These are phyloP conservation scores for Ascochyta koolunga DNA, from an alignment of 2,329 filamentous ascomycete genomes.

Conservation along the genomic window DNA sequence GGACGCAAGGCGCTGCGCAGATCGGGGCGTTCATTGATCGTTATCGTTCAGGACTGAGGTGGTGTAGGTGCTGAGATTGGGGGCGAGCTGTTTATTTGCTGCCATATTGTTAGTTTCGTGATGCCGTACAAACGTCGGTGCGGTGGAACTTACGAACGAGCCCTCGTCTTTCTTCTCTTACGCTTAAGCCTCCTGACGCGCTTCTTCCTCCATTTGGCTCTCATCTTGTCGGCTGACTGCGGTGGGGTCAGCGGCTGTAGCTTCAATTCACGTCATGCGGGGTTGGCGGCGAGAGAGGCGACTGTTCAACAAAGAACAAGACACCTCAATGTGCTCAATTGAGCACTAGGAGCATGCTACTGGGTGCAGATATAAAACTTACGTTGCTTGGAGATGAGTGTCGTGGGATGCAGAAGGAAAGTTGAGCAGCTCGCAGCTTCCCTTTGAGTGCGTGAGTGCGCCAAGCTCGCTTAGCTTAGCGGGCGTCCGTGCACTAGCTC, in stretches of 20 bases:
- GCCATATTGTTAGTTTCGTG: conserved; percentile 19
- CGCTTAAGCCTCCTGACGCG: conserved; percentile 97
- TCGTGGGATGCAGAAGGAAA: conserved; percentile 48
- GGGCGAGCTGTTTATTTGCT: conserved; percentile 59
- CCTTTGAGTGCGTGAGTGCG: conserved; percentile 11
- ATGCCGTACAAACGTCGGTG: background rate
- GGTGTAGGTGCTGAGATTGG: conserved; percentile 46
- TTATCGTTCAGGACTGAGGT: conserved; percentile 40
- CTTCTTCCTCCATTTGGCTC: conserved; percentile 99
- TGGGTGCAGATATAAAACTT: conserved; percentile 31
- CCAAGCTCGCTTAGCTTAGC: conserved; percentile 5
- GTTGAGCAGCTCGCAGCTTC: conserved; percentile 22
- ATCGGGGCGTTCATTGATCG: conserved; percentile 36
- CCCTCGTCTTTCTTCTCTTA: conserved; percentile 99
- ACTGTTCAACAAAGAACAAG: conserved; percentile 8
- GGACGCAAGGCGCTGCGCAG: conserved; percentile 31
- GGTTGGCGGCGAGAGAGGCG: conserved; percentile 11
- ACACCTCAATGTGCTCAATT: conserved; percentile 31
- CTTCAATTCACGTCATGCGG: conserved; percentile 17
- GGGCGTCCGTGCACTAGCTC: conserved; percentile 7
- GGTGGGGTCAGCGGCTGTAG: conserved; percentile 36
- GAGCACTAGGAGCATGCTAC: conserved; percentile 17
- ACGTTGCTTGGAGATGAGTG: conserved; percentile 53
- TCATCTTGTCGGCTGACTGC: conserved; percentile 63
- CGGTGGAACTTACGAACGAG: conserved; percentile 77